Percentiles rank a stretch among this genome's conserved stretches.
These are phyloP conservation scores for Geosmithia flava DNA, from an alignment of 2,329 filamentous ascomycete species.

Conservation along the genomic window DNA sequence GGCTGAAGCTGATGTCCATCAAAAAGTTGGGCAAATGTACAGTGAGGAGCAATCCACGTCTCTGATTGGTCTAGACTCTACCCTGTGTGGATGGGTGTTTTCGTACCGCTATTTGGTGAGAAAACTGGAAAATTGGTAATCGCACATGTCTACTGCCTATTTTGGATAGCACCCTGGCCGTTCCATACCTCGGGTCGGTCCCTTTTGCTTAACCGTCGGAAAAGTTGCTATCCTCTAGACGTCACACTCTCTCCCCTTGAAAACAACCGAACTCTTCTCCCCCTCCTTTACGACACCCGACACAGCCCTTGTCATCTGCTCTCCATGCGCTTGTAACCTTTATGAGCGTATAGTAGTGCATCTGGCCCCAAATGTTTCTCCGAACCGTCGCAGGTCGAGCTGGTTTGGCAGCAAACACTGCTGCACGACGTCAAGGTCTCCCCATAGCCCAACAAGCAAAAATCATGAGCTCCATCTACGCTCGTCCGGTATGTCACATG, in stretches of 20 bases:
- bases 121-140: not conserved
- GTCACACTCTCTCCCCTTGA: not conserved
- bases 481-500: constrained; percentile 14
- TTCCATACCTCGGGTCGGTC: not conserved
- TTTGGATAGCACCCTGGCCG: not conserved
- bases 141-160: not conserved
- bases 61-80: constrained; percentile 14
- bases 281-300: not conserved
- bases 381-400: constrained; percentile 39
- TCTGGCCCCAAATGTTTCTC: constrained; percentile 41
- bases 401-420: constrained; percentile 31
- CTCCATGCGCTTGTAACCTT: not conserved
- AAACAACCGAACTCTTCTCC: not conserved
- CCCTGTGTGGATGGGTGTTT: not conserved
- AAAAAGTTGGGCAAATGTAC: constrained; percentile 14
- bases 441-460: constrained; percentile 74
- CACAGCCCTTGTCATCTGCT: not conserved
- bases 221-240: not conserved
- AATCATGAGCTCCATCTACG: constrained; percentile 47
- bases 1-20: constrained; percentile 19
- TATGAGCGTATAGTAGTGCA: constrained; percentile 19
- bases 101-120: no score
- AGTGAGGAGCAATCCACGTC: not conserved
- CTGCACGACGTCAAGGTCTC: constrained; percentile 26
- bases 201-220: not conserved